A percentile compares a stretch with the other conserved stretches of the same genome.
Conservation (phyloP, 768 basidiomycete genomes). For the Aureoboletus auriporus region DNA sequence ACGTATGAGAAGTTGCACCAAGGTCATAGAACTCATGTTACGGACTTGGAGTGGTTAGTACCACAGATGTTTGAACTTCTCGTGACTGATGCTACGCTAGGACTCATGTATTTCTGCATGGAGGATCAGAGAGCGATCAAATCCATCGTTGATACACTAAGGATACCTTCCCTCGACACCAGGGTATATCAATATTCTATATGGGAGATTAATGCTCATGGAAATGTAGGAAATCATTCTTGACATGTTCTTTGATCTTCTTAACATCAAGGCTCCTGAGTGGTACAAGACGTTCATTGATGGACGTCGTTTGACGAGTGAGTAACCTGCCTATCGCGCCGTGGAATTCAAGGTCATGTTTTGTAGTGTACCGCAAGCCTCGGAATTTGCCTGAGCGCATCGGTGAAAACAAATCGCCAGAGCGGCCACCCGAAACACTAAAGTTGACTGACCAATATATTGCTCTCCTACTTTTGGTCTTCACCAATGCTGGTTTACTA, state of each 20-base stretch:
- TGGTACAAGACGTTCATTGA: constrained; percentile 94
- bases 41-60: constrained; percentile 89
- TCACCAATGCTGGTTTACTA: constrained; percentile 82
- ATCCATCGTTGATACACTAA: constrained; percentile 78
- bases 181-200: constrained; percentile 44
- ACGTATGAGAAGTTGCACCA: constrained; percentile 71
- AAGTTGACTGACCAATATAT: constrained; percentile 93
- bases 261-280: constrained; percentile 88
- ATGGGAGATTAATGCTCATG: constrained; percentile 9
- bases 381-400: constrained; percentile 32
- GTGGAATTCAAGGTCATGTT: neutral
- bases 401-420: constrained; percentile 37
- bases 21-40: constrained; percentile 78
- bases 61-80: neutral
- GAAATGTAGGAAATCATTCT: constrained; percentile 78
- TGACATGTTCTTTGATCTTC: constrained; percentile 90
- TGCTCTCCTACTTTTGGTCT: constrained; percentile 76
- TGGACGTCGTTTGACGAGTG: constrained; percentile 84
- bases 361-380: constrained; percentile 62
- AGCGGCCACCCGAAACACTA: constrained; percentile 52
- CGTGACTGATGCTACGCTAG: constrained; percentile 36
- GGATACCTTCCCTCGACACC: constrained; percentile 83
- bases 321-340: constrained; percentile 19
- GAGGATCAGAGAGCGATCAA: constrained; percentile 83
- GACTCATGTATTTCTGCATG: constrained; percentile 92